Percentiles rank a stretch among this genome's conserved stretches.
phyloP scores from a whole-genome alignment of 2,329 filamentous ascomycete species.

The Penicillium sp. region DNA sequence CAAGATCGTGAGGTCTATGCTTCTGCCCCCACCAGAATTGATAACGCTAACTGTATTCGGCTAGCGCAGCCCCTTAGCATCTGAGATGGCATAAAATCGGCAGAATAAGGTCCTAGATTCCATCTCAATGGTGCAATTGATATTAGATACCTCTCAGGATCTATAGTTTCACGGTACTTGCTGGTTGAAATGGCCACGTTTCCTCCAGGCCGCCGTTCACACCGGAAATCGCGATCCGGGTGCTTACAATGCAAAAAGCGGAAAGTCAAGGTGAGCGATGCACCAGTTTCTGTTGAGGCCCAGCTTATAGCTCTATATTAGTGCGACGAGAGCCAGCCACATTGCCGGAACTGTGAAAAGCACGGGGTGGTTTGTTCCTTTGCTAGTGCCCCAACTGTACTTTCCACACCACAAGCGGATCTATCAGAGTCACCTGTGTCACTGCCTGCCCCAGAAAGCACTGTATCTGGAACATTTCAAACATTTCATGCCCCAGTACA shows the following conservation, averaged over 20 bases:
- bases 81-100: neutral
- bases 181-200: constrained; percentile 1
- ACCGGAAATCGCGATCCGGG: constrained; percentile 23
- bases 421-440: neutral
- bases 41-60: neutral
- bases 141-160: neutral
- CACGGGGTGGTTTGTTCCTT: constrained; percentile 21
- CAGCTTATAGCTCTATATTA: neutral
- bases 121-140: neutral
- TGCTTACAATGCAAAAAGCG: constrained; percentile 24
- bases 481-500: neutral
- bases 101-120: neutral
- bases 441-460: neutral
- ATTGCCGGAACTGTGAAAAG: constrained; percentile 20
- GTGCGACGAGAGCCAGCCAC: constrained; percentile 24
- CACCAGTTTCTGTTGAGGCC: neutral
- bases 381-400: neutral
- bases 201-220: constrained; percentile 15
- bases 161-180: neutral
- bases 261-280: constrained; percentile 24
- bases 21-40: neutral
- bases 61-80: neutral
- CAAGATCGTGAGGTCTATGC: neutral
- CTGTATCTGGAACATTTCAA: neutral
- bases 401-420: neutral